phyloP scores from a whole-genome alignment of 2,329 filamentous ascomycete species.

The Thelonectria discophora region DNA sequence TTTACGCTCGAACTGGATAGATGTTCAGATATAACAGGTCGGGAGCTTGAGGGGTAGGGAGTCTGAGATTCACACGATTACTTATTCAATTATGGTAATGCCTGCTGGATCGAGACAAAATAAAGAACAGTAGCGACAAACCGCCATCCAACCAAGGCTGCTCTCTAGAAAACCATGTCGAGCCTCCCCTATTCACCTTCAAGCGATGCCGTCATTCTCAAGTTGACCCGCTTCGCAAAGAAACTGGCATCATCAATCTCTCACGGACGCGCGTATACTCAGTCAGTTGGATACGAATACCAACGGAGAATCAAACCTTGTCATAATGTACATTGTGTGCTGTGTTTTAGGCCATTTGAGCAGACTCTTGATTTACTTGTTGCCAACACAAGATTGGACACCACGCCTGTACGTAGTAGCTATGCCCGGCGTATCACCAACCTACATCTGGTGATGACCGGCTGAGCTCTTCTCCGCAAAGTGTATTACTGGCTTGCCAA shows the following conservation, averaged over 20 bases:
- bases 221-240: neutral
- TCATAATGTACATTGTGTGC: neutral
- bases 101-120: neutral
- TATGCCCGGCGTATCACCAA: too few relatives aligned
- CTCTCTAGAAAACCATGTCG: neutral
- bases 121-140: neutral
- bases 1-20: too few relatives aligned
- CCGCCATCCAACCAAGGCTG: too few relatives aligned
- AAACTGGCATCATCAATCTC: conserved; percentile 6
- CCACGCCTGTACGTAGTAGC: neutral
- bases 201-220: neutral
- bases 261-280: conserved; percentile 4
- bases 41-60: too few relatives aligned
- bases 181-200: neutral
- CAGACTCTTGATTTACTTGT: neutral
- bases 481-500: too few relatives aligned
- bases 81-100: too few relatives aligned
- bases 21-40: too few relatives aligned
- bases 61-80: too few relatives aligned
- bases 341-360: neutral
- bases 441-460: neutral
- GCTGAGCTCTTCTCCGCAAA: too few relatives aligned
- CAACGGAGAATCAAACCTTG: conserved; percentile 1
- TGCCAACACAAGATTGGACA: neutral
- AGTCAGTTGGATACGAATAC: neutral